phyloP scores from a whole-genome alignment of 306 rosid species.

The Cicer arietinum region DNA sequence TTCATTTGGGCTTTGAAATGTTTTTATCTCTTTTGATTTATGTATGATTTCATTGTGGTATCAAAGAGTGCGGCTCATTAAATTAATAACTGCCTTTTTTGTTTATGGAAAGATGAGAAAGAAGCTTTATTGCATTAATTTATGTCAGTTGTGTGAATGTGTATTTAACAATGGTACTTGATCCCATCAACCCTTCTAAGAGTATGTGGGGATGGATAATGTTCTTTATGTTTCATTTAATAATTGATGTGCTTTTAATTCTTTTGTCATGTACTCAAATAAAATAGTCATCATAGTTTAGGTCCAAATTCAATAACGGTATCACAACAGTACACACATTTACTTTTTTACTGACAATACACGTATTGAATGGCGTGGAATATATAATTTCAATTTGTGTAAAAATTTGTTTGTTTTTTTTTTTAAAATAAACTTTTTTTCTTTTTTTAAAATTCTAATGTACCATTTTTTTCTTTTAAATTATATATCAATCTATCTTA shows the following conservation, averaged over 20 bases:
- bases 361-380: conserved; percentile 1
- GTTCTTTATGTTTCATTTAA: background rate
- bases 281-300: background rate
- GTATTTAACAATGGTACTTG: conserved; percentile 14
- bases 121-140: conserved; percentile 41
- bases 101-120: conserved; percentile 41
- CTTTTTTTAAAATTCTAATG: too few species aligned
- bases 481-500: too few species aligned
- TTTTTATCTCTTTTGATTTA: background rate
- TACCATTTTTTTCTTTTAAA: too few species aligned
- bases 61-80: conserved; percentile 42
- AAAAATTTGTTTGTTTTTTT: too few species aligned
- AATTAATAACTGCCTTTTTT: conserved; percentile 33
- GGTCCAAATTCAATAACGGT: background rate
- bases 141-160: conserved; percentile 3
- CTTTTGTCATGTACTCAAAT: background rate
- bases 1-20: conserved; percentile 16
- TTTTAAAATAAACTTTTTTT: too few species aligned
- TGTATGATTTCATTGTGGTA: conserved; percentile 2
- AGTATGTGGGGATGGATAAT: conserved; percentile 19
- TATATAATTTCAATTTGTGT: background rate
- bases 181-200: conserved; percentile 24
- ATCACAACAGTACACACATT: background rate
- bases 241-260: conserved; percentile 19
- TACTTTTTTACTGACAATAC: background rate